Evolutionary conservation across 2,329 filamentous ascomycete genomes (phyloP), one percentile per base, ranked within the genome.

Genomic region (Paraphoma chrysanthemicola): DNA sequence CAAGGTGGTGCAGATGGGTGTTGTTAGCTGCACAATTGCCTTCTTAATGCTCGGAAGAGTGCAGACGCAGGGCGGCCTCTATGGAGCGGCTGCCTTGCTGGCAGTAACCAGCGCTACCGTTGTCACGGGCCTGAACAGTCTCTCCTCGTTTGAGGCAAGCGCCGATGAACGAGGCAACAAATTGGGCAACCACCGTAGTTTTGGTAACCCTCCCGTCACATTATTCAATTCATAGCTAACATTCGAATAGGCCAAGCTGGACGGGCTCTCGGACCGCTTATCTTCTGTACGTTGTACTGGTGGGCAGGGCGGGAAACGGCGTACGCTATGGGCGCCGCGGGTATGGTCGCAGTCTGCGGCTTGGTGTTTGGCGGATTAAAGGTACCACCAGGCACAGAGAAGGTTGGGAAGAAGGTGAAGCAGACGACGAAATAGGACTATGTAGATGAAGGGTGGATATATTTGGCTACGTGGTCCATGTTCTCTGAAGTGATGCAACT

Each of bases 231-330:
- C 8, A 3, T 23, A 48, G 38, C 67, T 74, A 58, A 72, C 48
- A 44, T 18, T 36, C 4, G 3, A 5, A 41, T 83, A 88, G 94
- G 95, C 6, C 95, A 99, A 81, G 85, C 93, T 4, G 95, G 95
- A 2, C 85, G 95, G 33, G 92, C 93, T 0, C 77, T 96, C 10
- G 95, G 95, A 0, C 95, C 95, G 0, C 76, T 99, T 4, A 79
- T 96, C 36, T 99, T 99, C 74, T 98, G 95, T 60, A 92, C 92
- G 47, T 82, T 99, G 53, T 99, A 99, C 80, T 99, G 95, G 95
- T 99, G 95, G 95, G 93, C 92, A 6, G 95, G 95, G 0, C 83
- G 95, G 45, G 90, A 96, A 72, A 84, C 88, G 10, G 95, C 95
- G 2, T 99, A 98, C 76, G 83, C 82, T 1, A 83, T 92, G 67